Percentiles rank a stretch among this genome's conserved stretches.
These are phyloP conservation scores for Friedmanniomyces simplex DNA, from an alignment of 495 filamentous ascomycete species.

Conservation along the genomic window DNA sequence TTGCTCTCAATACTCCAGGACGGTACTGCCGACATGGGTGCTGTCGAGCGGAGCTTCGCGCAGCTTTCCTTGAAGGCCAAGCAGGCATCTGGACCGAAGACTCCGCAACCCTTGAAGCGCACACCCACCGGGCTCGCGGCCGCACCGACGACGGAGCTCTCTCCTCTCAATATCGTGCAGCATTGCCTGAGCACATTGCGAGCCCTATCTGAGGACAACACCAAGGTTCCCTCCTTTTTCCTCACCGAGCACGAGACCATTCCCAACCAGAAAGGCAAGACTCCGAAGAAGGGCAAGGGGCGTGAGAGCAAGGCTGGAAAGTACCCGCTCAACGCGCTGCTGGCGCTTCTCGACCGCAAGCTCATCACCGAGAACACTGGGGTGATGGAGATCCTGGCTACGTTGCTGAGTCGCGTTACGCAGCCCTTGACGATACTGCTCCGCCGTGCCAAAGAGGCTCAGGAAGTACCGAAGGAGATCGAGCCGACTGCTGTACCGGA, in stretches of 20 bases:
- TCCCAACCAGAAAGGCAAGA: conserved; percentile 60
- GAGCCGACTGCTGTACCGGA: conserved; percentile 24
- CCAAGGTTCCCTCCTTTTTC: conserved; percentile 81
- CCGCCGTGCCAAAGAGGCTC: conserved; percentile 53
- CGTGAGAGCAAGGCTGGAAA: conserved; percentile 66
- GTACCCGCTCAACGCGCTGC: conserved; percentile 82
- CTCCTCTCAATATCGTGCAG: conserved; percentile 88
- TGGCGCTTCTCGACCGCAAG: conserved; percentile 77
- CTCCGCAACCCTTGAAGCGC: conserved; percentile 66
- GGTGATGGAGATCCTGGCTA: conserved; percentile 89
- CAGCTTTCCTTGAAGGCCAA: conserved; percentile 86
- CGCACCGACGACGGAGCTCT: conserved; percentile 57
- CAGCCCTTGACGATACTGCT: conserved; percentile 72
- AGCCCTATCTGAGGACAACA: conserved; percentile 68
- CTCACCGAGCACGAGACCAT: conserved; percentile 83
- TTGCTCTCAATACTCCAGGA: conserved; percentile 94
- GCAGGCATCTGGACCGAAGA: conserved; percentile 64
- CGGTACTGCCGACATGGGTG: conserved; percentile 81
- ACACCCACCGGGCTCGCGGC: conserved; percentile 46
- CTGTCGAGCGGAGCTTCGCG: conserved; percentile 89
- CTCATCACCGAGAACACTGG: conserved; percentile 89
- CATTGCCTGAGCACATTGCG: conserved; percentile 79
- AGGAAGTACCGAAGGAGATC: conserved; percentile 45
- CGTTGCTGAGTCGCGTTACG: conserved; percentile 77
- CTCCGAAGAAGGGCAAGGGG: conserved; percentile 74